phyloP scores from a whole-genome alignment of 257 asterid genomes.

The Gentiana dahurica region DNA sequence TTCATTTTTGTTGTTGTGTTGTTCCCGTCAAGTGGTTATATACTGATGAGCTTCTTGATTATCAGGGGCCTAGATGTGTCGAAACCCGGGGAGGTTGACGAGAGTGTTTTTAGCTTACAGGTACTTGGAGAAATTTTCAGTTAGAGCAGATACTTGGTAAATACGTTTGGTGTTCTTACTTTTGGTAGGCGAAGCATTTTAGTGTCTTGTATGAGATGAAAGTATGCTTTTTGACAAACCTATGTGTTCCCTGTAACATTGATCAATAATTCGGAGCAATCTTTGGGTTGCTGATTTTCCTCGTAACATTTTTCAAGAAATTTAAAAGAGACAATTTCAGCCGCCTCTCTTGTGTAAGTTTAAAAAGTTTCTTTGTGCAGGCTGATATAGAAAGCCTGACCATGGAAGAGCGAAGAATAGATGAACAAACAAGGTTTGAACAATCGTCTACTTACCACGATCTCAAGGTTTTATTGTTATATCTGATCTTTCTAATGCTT shows the following conservation, averaged over 20 bases:
- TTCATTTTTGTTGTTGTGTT: not conserved
- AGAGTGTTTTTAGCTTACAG: constrained; percentile 66
- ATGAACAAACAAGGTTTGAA: constrained; percentile 33
- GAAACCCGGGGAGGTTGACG: constrained; percentile 72
- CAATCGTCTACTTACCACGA: not conserved
- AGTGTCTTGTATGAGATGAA: no score
- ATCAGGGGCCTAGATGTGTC: constrained; percentile 78
- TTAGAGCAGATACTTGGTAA: not conserved
- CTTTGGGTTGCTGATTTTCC: not conserved
- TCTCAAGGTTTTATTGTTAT: constrained; percentile 3
- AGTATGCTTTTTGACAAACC: no score
- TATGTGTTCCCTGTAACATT: not conserved
- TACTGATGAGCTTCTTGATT: constrained; percentile 16
- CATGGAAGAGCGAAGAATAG: constrained; percentile 26
- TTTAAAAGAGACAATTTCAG: not conserved
- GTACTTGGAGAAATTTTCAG: constrained; percentile 19
- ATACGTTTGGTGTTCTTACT: not conserved
- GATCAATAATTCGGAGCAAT: not conserved
- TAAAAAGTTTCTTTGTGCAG: constrained; percentile 14
- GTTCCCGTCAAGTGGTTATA: constrained; percentile 9
- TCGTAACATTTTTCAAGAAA: not conserved
- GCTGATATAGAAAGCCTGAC: constrained; percentile 27
- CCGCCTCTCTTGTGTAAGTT: not conserved
- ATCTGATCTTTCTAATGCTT: constrained; percentile 10
- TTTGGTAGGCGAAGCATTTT: no score